A percentile compares a stretch with the other conserved stretches of the same genome.
Conservation (phyloP, 495 filamentous ascomycete species). For the Penicillium flavigenum region DNA sequence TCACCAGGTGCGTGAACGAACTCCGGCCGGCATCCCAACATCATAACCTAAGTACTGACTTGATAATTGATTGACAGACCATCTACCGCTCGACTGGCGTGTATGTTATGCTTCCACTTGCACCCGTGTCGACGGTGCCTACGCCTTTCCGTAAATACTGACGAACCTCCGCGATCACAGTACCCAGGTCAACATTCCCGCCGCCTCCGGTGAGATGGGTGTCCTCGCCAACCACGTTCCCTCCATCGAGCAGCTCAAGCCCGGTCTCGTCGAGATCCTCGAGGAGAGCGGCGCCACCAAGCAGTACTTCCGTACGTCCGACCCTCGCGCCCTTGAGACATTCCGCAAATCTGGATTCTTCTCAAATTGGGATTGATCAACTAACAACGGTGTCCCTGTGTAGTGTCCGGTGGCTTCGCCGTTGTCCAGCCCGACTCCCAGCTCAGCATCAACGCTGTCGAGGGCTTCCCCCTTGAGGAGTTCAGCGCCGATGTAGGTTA, state of each 20-base stretch:
- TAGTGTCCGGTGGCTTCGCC: constrained; percentile 96
- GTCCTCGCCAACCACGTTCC: constrained; percentile 98
- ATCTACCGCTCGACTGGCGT: constrained; percentile 77
- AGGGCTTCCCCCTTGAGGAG: constrained; percentile 90
- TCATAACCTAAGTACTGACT: constrained; percentile 24
- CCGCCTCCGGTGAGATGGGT: constrained; percentile 99
- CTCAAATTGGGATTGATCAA: constrained; percentile 6
- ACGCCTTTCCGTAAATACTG: constrained; percentile 32
- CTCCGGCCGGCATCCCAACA: constrained; percentile 12
- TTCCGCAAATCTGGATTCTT: constrained; percentile 4
- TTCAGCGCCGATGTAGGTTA: constrained; percentile 78
- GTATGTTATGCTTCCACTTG: constrained; percentile 42
- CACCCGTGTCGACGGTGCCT: constrained; percentile 13
- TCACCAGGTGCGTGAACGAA: constrained; percentile 78
- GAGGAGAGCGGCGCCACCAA: constrained; percentile 92
- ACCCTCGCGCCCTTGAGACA: constrained; percentile 17
- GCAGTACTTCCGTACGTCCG: constrained; percentile 92
- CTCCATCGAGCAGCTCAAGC: constrained; percentile 97
- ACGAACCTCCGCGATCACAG: constrained; percentile 50
- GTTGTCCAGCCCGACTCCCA: constrained; percentile 92
- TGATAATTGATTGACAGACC: constrained; percentile 45
- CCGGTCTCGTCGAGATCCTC: constrained; percentile 90
- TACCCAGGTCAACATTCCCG: constrained; percentile 98
- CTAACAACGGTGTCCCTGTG: constrained; percentile 25
- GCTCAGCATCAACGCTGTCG: constrained; percentile 96